Evolutionary conservation across 169 alveolate genomes (phyloP), one percentile per base, ranked within the genome.

Genomic region (Cryptosporidium muris): DNA sequence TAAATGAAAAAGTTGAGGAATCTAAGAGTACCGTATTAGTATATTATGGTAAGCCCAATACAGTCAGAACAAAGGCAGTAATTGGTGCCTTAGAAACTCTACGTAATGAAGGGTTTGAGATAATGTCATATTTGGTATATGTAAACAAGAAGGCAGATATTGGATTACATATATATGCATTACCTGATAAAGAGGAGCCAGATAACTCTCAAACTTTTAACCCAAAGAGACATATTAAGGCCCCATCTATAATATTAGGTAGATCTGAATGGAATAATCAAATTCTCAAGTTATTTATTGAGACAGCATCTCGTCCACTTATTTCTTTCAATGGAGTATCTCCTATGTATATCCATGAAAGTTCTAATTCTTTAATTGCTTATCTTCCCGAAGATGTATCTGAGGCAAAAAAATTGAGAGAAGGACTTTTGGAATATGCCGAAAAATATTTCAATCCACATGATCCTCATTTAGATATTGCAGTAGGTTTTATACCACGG

Each of bases 121-220:
- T 74, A 1, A 74, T 45, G 25, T 66, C 85, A 12, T 74, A 54
- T 48, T 16, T 74, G 25, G n/a, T 74, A 45, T 74, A 74, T 37
- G 85, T 74, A n/a, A 74, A 56, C n/a, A 43, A 43, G 38, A 74
- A 74, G 48, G 40, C 85, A 8, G 85, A 74, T 45, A 74, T 74
- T 45, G 85, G 85, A 11, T 49, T 74, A 34, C 74, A 74, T 48
- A 58, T 74, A 16, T 60, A 74, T 51, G 60, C 74, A 25, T 34
- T 74, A n/a, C 85, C 85, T 6, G 74, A 74, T 0, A 8, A 38
- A 11, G 80, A 64, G 6, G 25, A 25, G 25, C 25, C 25, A 25
- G 0, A 25, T 25, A n/a, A 1, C 56, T 51, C 56, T 11, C 56
- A n/a, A n/a, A 1, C 56, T 12, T 12, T n/a, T n/a, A 11, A 25